Conservation (phyloP, 2,329 filamentous ascomycete genomes). For the Aspergillus fumigatus region DNA sequence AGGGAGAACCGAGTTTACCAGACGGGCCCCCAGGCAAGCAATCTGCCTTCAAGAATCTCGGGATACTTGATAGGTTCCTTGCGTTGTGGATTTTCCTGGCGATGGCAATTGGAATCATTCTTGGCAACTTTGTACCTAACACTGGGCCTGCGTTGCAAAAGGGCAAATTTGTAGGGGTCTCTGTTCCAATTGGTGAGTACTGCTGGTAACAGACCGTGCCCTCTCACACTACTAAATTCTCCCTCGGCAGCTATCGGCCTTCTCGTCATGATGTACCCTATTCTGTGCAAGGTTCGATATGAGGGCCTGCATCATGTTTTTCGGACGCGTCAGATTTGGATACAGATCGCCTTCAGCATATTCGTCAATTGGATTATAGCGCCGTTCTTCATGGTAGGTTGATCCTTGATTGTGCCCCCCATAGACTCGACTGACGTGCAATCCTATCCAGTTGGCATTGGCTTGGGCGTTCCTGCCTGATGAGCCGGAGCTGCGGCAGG, state of each 20-base stretch:
- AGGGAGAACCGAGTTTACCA: neutral
- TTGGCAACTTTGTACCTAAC: conserved; percentile 68
- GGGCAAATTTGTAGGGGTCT: conserved; percentile 68
- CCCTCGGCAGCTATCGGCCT: conserved; percentile 65
- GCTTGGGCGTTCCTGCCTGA: conserved; percentile 51
- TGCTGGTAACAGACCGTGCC: conserved; percentile 6
- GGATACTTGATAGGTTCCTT: conserved; percentile 59
- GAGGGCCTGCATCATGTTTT: conserved; percentile 69
- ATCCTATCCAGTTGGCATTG: conserved; percentile 39
- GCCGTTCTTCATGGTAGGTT: conserved; percentile 70
- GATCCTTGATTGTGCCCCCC: neutral
- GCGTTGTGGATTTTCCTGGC: conserved; percentile 73
- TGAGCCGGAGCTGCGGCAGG: conserved; percentile 49
- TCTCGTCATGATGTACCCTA: conserved; percentile 93
- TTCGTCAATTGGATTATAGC: conserved; percentile 80
- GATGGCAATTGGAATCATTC: conserved; percentile 69
- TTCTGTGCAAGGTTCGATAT: conserved; percentile 80
- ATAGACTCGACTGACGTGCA: neutral
- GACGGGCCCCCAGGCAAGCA: conserved; percentile 4
- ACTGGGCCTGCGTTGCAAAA: conserved; percentile 60
- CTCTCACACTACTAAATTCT: neutral
- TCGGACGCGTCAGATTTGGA: conserved; percentile 61
- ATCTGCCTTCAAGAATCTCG: conserved; percentile 47
- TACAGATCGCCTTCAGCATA: conserved; percentile 72
- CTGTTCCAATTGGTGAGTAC: conserved; percentile 58